phyloP scores from a whole-genome alignment of 2,329 filamentous ascomycete genomes.

The Aspergillus sp. region DNA sequence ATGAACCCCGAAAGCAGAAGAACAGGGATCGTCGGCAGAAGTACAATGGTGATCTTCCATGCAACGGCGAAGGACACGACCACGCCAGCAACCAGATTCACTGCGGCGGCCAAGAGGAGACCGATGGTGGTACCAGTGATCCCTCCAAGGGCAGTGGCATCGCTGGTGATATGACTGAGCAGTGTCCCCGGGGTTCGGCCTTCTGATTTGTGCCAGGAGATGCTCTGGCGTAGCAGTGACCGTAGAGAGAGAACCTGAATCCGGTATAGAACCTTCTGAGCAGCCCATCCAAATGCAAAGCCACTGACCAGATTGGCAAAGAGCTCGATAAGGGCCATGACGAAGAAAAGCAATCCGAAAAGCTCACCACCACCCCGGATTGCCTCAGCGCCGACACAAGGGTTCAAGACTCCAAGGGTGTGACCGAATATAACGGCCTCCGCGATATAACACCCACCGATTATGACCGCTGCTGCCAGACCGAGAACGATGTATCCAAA shows the following conservation, averaged over 20 bases:
- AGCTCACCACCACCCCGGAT: conserved; percentile 49
- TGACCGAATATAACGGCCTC: conserved; percentile 59
- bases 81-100: too few species aligned
- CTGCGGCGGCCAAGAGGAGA: too few species aligned
- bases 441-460: conserved; percentile 12
- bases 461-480: conserved; percentile 44
- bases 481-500: conserved; percentile 7
- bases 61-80: too few species aligned
- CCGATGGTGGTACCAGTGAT: too few species aligned
- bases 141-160: conserved; percentile 54
- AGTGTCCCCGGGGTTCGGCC: conserved; percentile 61
- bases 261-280: conserved; percentile 65
- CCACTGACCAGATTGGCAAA: conserved; percentile 63
- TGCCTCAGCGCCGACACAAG: conserved; percentile 51
- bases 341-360: conserved; percentile 60
- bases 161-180: conserved; percentile 67
- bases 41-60: too few species aligned
- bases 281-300: conserved; percentile 57
- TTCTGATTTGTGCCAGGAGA: conserved; percentile 59
- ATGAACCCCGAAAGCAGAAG: too few species aligned
- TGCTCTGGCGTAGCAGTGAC: conserved; percentile 64
- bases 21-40: too few species aligned
- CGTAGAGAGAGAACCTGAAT: conserved; percentile 65
- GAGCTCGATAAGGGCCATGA: conserved; percentile 60
- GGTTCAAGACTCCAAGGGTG: conserved; percentile 55